Evolutionary conservation across 306 rosid species (phyloP).

Genomic region (Malus orientalis): DNA sequence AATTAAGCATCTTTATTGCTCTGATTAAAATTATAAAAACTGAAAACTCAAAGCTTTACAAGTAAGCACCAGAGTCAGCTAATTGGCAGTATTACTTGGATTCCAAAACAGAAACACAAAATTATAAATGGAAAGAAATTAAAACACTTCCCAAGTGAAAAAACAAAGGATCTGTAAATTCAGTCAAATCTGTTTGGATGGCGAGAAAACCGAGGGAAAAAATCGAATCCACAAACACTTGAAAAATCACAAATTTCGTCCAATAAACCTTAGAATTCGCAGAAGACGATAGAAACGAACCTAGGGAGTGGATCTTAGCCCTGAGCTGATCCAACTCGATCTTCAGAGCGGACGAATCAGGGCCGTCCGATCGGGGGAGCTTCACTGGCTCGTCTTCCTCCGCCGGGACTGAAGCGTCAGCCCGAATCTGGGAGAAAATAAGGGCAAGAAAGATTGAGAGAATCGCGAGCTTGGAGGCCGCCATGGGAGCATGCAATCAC

Average conservation of each 20-base stretch:
- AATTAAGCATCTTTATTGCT: background rate
- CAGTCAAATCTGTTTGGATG: background rate
- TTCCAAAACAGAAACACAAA: background rate
- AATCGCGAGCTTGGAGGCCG: conserved; percentile 55
- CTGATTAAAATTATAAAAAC: background rate
- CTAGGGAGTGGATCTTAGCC: conserved; percentile 69
- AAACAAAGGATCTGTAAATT: background rate
- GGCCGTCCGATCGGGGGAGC: conserved; percentile 21
- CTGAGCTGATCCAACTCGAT: conserved; percentile 64
- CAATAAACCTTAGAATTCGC: background rate
- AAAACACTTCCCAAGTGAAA: background rate
- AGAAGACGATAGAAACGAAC: conserved; percentile 30
- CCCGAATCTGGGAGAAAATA: conserved; percentile 26
- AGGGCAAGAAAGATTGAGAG: conserved; percentile 52
- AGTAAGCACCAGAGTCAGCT: background rate
- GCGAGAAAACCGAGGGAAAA: conserved; percentile 6
- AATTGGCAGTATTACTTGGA: background rate
- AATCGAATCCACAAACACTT: background rate
- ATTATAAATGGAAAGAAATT: background rate
- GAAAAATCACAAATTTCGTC: background rate
- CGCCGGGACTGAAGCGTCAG: conserved; percentile 38
- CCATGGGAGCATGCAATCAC: conserved; percentile 49
- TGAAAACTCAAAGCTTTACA: background rate
- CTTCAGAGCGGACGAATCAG: conserved; percentile 49
- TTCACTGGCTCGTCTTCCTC: conserved; percentile 15